These are phyloP conservation scores for Zopfia rhizophila DNA, from an alignment of 2,329 filamentous ascomycete species.

Conservation along the genomic window DNA sequence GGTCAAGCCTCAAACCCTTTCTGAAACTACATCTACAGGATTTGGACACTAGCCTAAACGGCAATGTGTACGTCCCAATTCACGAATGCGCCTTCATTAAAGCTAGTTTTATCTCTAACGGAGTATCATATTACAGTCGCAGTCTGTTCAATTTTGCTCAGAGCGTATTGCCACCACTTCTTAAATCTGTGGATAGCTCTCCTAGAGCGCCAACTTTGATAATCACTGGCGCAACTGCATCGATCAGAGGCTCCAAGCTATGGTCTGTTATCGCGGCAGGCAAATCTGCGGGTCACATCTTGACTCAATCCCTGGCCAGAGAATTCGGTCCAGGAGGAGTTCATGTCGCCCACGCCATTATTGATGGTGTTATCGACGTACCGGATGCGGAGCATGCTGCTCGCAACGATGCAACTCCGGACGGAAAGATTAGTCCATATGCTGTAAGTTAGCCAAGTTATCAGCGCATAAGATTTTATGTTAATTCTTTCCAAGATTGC, in stretches of 20 bases:
- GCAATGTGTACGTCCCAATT: no score
- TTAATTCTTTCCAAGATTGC: no score
- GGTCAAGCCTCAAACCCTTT: no score
- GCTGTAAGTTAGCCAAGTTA: slow-evolving; percentile 5
- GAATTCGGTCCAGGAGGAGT: slow-evolving; percentile 2
- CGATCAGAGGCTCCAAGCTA: background rate
- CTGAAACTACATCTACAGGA: no score
- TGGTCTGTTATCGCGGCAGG: background rate
- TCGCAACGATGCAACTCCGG: background rate
- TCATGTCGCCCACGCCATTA: slow-evolving; percentile 6
- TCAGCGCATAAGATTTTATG: background rate
- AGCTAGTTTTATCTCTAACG: background rate
- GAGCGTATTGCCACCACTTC: background rate
- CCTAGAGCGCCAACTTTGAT: slow-evolving; percentile 1
- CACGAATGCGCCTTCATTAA: no score
- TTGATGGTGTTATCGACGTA: slow-evolving; percentile 2
- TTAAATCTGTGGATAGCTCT: slow-evolving; percentile 1
- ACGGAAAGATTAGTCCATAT: background rate
- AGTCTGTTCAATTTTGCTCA: background rate
- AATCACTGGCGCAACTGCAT: slow-evolving; percentile 6
- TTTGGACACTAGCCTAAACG: no score
- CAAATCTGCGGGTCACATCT: slow-evolving; percentile 1
- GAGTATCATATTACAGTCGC: background rate
- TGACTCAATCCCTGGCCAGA: slow-evolving; percentile 3
- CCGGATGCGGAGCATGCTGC: background rate